Percentiles rank a stretch among this genome's conserved stretches.
Evolutionary conservation across 352 stramenopile genomes (phyloP).

Genomic region (Pythium plurisporium): DNA sequence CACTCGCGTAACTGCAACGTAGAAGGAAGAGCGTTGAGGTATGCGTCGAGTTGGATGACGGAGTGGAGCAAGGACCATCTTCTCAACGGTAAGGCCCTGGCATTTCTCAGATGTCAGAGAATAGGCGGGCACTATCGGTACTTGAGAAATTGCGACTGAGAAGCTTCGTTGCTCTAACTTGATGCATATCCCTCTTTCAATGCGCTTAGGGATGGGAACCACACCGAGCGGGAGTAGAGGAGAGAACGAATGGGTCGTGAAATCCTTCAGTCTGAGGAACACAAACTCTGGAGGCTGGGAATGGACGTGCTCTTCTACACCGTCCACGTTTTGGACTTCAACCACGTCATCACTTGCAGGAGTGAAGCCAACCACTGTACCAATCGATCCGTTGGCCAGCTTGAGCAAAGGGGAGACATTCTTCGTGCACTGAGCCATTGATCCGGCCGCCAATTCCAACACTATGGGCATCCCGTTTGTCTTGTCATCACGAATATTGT

Average conservation of each 20-base stretch:
- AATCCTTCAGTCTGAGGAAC: neutral
- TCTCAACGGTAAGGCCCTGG: conserved; percentile 7
- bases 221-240: neutral
- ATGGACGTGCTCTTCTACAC: neutral
- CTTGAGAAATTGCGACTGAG: conserved; percentile 4
- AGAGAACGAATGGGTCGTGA: neutral
- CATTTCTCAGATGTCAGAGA: conserved; percentile 15
- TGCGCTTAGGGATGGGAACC: neutral
- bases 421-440: conserved; percentile 7
- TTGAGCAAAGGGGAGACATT: neutral
- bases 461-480: neutral
- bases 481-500: conserved; percentile 10
- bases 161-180: neutral
- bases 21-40: conserved; percentile 10
- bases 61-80: conserved; percentile 7
- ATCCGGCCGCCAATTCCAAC: conserved; percentile 1
- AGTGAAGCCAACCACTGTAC: neutral
- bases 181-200: neutral
- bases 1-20: conserved; percentile 2
- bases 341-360: neutral
- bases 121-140: conserved; percentile 3
- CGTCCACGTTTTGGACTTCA: neutral
- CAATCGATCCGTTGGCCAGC: conserved; percentile 7
- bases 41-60: conserved; percentile 2
- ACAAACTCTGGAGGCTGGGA: neutral